Evolutionary conservation across 176 grass and related monocot genomes (phyloP), one percentile per base, ranked within the genome.

Genomic region (Luzula sylvatica): DNA sequence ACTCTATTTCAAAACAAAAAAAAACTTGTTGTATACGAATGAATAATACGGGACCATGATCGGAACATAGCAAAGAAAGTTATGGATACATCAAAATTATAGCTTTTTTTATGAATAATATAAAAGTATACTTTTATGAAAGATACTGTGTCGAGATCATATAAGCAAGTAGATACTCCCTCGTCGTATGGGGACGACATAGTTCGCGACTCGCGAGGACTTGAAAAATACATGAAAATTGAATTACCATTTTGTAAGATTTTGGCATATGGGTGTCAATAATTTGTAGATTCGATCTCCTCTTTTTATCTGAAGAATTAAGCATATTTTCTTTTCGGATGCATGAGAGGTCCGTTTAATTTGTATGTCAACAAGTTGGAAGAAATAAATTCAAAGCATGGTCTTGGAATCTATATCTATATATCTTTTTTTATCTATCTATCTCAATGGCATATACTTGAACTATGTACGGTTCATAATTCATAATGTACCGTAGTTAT

Each of bases 351-450:
- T 16, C 59, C 30, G 9, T 2, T 47, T 15, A 12, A 12, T 39
- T 3, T 43, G 1, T 17, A 18, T 35, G 24, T 47, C 28, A 64
- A 26, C 56, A 59, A 64, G 9, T 64, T 49, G 43, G 23, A 42
- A 47, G 60, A 64, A 35, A 35, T 35, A 35, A 35, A 64, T 64
- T 49, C 26, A 64, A 6, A 64, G 24, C 20, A 22, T 59, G 14
- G 23, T 35, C 15, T 28, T 64, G 21, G 39, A 41, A 64, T 49
- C 42, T 30, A 12, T 5, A 64, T 63, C 58, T 63, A 63, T 25
- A 43, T 47, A 26, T 46, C 58, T 63, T 45, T 64, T 49, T 64
- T 49, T 64, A 64, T 64, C 60, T 64, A 12, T 49, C 60, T 64
- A 64, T 64, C 60, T 64, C 8, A 47, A 35, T 64, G 43, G 60